A percentile compares a stretch with the other conserved stretches of the same genome.
phyloP scores from a whole-genome alignment of 192 early-diverging fungal species.

The Dissophora ornata region DNA sequence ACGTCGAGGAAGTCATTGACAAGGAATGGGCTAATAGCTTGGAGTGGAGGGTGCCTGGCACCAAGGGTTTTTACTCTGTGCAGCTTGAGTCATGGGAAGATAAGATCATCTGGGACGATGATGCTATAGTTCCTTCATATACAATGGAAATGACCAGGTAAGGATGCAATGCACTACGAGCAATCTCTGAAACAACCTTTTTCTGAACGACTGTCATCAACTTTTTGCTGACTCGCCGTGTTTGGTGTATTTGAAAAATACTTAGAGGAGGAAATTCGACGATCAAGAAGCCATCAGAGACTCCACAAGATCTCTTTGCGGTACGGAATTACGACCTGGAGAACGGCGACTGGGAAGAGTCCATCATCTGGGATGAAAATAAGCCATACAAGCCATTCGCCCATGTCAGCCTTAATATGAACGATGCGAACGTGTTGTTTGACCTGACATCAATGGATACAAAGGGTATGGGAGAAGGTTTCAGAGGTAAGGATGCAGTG shows the following conservation, averaged over 20 bases:
- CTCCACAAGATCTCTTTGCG: conserved; percentile 16
- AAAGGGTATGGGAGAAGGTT: conserved; percentile 45
- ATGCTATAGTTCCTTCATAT: conserved; percentile 47
- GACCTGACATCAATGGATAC: conserved; percentile 65
- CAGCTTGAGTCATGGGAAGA: conserved; percentile 89
- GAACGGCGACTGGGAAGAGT: conserved; percentile 75
- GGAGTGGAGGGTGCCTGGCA: conserved; percentile 51
- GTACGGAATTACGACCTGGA: conserved; percentile 71
- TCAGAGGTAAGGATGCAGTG: conserved; percentile 32
- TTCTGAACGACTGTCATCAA: too few species aligned
- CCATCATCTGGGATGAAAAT: conserved; percentile 85
- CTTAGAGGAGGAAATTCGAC: not conserved
- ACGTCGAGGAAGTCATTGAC: conserved; percentile 16
- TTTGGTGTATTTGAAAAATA: too few species aligned
- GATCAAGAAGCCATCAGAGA: not conserved
- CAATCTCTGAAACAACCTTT: too few species aligned
- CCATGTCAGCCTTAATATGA: conserved; percentile 69
- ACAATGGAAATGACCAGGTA: conserved; percentile 17
- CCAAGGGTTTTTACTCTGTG: conserved; percentile 69
- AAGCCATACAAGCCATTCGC: conserved; percentile 64
- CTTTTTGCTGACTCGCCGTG: too few species aligned
- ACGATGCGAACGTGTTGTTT: conserved; percentile 83
- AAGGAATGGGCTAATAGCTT: conserved; percentile 41
- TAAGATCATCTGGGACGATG: conserved; percentile 82
- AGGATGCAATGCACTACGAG: not conserved